Evolutionary conservation across 768 basidiomycete genomes (phyloP).

Genomic region (Tricholoma terreum): DNA sequence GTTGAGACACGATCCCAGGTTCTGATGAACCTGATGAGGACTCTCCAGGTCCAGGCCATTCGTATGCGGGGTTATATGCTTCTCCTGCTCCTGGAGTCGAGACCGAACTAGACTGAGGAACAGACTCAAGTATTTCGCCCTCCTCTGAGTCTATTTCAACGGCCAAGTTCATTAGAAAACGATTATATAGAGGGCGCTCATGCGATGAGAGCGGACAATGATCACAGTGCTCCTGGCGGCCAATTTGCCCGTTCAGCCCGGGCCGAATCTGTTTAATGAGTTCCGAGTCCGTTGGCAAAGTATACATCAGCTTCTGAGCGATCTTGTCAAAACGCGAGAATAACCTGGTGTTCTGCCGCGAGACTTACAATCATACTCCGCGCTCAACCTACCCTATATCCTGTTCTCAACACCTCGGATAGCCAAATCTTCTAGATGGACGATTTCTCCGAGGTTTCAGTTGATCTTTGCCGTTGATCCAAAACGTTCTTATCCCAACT

Average conservation of each 20-base stretch:
- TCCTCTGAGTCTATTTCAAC: slow-evolving; percentile 24
- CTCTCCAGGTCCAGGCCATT: slow-evolving; percentile 58
- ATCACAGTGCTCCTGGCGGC: too few relatives aligned
- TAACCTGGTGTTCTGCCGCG: neutral
- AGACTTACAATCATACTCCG: neutral
- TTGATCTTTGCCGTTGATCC: slow-evolving; percentile 1
- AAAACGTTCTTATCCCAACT: slow-evolving; percentile 10
- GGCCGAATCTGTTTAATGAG: too few relatives aligned
- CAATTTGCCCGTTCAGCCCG: neutral
- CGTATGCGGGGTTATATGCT: slow-evolving; percentile 49
- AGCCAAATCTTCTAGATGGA: slow-evolving; percentile 36
- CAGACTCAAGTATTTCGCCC: slow-evolving; percentile 26
- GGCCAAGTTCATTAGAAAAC: neutral
- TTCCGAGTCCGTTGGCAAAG: too few relatives aligned
- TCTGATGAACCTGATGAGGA: slow-evolving; percentile 5
- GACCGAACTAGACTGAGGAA: neutral
- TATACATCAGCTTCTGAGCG: too few relatives aligned
- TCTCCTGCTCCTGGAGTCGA: slow-evolving; percentile 13
- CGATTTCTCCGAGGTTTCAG: slow-evolving; percentile 44
- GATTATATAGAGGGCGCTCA: neutral
- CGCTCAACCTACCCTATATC: too few relatives aligned
- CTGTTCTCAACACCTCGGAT: neutral
- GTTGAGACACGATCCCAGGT: slow-evolving; percentile 5
- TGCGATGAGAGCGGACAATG: too few relatives aligned
- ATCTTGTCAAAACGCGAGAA: too few relatives aligned